A percentile compares a stretch with the other conserved stretches of the same genome.
These are phyloP conservation scores for Neopestalotiopsis sp. DNA, from an alignment of 2,329 filamentous ascomycete genomes.

Conservation along the genomic window DNA sequence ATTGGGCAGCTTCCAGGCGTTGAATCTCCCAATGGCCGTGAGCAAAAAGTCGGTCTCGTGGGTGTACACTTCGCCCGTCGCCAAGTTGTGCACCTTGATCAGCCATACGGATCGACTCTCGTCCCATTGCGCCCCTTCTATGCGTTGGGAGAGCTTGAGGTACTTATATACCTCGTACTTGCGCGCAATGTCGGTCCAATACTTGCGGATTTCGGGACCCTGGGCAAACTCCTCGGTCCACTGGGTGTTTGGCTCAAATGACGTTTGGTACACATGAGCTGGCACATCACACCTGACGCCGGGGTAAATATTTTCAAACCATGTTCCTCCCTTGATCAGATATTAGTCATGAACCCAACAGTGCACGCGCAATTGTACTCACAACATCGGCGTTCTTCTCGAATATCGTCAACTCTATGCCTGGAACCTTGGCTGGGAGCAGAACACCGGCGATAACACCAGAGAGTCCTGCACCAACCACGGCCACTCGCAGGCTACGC, in stretches of 20 bases:
- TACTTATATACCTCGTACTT: conserved; percentile 70
- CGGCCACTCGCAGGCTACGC: conserved; percentile 55
- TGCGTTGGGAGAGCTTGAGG: conserved; percentile 58
- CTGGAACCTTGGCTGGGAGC: conserved; percentile 71
- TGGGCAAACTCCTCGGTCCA: conserved; percentile 74
- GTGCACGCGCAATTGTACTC: conserved; percentile 34
- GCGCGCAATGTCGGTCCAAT: conserved; percentile 66
- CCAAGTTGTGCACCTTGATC: conserved; percentile 49
- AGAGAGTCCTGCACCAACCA: conserved; percentile 68
- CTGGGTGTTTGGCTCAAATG: conserved; percentile 69
- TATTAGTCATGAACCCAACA: conserved; percentile 7
- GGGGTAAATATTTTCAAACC: conserved; percentile 64
- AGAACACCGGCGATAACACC: conserved; percentile 69
- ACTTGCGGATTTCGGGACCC: conserved; percentile 69
- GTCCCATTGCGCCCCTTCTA: conserved; percentile 63
- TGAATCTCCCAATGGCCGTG: conserved; percentile 69
- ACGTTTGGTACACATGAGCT: conserved; percentile 72
- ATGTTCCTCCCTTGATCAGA: conserved; percentile 50
- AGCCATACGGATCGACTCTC: conserved; percentile 58
- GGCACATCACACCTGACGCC: conserved; percentile 73
- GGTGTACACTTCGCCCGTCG: conserved; percentile 40
- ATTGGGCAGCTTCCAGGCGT: conserved; percentile 66
- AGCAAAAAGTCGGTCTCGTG: conserved; percentile 65
- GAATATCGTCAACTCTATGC: conserved; percentile 67
- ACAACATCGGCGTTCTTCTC: conserved; percentile 73